Evolutionary conservation across 495 filamentous ascomycete genomes (phyloP).

Genomic region (Pseudotulostoma volvatum): DNA sequence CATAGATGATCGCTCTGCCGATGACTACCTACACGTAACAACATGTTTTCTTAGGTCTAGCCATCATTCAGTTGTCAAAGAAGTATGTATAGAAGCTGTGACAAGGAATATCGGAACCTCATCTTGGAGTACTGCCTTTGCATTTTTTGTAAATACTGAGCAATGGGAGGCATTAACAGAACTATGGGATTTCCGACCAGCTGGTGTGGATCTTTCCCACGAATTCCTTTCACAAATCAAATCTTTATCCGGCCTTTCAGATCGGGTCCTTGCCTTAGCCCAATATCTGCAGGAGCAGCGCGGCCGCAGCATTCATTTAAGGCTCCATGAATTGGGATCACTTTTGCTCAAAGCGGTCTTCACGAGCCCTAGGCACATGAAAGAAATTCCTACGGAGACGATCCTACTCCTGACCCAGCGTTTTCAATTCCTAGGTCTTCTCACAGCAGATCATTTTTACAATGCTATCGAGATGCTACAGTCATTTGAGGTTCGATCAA

Average conservation of each 20-base stretch:
- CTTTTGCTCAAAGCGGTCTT: constrained; percentile 13
- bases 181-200: constrained; percentile 8
- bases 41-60: constrained; percentile 12
- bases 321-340: constrained; percentile 6
- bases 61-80: constrained; percentile 8
- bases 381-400: constrained; percentile 11
- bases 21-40: constrained; percentile 24
- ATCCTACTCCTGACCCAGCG: constrained; percentile 16
- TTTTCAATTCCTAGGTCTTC: constrained; percentile 10
- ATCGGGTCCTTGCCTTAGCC: constrained; percentile 8
- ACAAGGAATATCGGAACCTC: constrained; percentile 7
- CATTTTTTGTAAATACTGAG: constrained; percentile 16
- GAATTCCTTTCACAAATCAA: constrained; percentile 1
- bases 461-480: constrained; percentile 16
- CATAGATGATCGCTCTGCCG: constrained; percentile 11
- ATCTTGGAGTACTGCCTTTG: constrained; percentile 15
- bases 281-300: constrained; percentile 4
- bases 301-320: constrained; percentile 1
- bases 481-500: constrained; percentile 8
- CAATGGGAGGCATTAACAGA: constrained; percentile 18
- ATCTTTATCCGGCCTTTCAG: constrained; percentile 1
- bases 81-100: constrained; percentile 19
- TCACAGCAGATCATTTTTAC: constrained; percentile 13
- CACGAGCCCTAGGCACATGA: constrained; percentile 7
- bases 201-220: constrained; percentile 6